phyloP scores from a whole-genome alignment of 225 moss, liverwort and hornwort genomes.

The Pseudoscleropodium purum region DNA sequence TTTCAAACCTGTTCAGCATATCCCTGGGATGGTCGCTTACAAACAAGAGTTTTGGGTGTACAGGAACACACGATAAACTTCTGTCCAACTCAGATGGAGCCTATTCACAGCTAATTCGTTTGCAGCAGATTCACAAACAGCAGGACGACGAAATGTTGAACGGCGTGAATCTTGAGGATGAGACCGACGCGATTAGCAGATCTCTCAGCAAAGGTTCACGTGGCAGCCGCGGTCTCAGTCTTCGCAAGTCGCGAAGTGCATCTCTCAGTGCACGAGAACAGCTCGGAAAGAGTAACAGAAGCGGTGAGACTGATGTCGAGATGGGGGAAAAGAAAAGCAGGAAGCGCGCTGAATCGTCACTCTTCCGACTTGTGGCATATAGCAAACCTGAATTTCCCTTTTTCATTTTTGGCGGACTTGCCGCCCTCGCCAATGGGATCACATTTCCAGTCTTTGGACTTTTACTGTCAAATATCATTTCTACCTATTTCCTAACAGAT shows the following conservation, averaged over 20 bases:
- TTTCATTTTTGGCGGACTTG: conserved; percentile 38
- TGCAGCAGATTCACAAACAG: conserved; percentile 49
- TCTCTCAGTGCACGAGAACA: conserved; percentile 27
- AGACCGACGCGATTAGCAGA: conserved; percentile 17
- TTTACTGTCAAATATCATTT: conserved; percentile 54
- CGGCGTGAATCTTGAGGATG: conserved; percentile 15
- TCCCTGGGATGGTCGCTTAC: background rate
- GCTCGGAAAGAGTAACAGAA: conserved; percentile 3
- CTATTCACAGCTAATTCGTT: conserved; percentile 48
- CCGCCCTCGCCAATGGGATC: conserved; percentile 36
- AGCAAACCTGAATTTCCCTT: conserved; percentile 49
- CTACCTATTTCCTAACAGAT: conserved; percentile 45
- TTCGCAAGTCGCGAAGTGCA: conserved; percentile 12
- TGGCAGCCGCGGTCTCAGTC: conserved; percentile 16
- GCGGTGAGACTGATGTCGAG: conserved; percentile 20
- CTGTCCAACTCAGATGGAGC: background rate
- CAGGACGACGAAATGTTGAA: conserved; percentile 30
- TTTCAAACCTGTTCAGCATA: background rate
- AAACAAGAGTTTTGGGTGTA: background rate
- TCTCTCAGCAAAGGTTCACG: conserved; percentile 40
- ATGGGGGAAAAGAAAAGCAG: conserved; percentile 6
- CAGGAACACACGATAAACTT: conserved; percentile 79
- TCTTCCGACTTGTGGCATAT: conserved; percentile 41
- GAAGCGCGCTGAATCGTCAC: conserved; percentile 31
- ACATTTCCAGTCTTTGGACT: conserved; percentile 61